A percentile compares a stretch with the other conserved stretches of the same genome.
Evolutionary conservation across 2,329 filamentous ascomycete species (phyloP).

Genomic region (Penicillium fuscoglaucum): DNA sequence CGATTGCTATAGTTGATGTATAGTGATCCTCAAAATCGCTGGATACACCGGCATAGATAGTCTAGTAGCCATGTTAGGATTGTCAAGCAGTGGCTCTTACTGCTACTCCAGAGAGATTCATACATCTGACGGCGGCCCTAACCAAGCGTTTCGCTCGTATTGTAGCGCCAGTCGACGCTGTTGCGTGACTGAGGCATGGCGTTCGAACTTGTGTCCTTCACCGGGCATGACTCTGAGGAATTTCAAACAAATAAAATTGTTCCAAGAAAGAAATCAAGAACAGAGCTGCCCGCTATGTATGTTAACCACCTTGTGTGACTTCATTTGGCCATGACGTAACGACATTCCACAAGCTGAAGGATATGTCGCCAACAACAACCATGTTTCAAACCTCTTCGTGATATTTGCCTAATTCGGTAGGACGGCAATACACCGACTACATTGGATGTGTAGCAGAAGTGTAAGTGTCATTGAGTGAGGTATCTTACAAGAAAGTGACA

Average conservation of each 20-base stretch:
- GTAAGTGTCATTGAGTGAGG: neutral
- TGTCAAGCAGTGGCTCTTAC: neutral
- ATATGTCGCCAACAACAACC: neutral
- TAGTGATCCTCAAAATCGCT: slow-evolving; percentile 38
- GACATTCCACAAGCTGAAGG: neutral
- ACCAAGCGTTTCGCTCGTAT: slow-evolving; percentile 38
- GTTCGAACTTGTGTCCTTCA: slow-evolving; percentile 13
- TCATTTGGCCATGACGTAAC: slow-evolving; percentile 18
- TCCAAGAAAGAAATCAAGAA: neutral
- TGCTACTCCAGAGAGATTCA: slow-evolving; percentile 4
- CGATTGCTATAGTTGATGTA: slow-evolving; percentile 63
- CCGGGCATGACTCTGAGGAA: slow-evolving; percentile 5
- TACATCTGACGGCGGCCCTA: slow-evolving; percentile 42
- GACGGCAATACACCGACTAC: neutral
- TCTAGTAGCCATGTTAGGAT: slow-evolving; percentile 27
- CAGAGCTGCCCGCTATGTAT: neutral
- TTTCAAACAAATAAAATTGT: neutral
- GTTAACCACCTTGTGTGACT: neutral
- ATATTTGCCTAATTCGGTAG: too few species aligned
- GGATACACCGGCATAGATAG: slow-evolving; percentile 46
- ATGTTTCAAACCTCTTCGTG: neutral
- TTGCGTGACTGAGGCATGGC: slow-evolving; percentile 35
- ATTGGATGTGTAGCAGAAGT: neutral
- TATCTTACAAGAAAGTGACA: neutral
- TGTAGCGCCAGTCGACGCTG: slow-evolving; percentile 36